Evolutionary conservation across 495 filamentous ascomycete species (phyloP).

Genomic region (Trichodelitschia bisporula): DNA sequence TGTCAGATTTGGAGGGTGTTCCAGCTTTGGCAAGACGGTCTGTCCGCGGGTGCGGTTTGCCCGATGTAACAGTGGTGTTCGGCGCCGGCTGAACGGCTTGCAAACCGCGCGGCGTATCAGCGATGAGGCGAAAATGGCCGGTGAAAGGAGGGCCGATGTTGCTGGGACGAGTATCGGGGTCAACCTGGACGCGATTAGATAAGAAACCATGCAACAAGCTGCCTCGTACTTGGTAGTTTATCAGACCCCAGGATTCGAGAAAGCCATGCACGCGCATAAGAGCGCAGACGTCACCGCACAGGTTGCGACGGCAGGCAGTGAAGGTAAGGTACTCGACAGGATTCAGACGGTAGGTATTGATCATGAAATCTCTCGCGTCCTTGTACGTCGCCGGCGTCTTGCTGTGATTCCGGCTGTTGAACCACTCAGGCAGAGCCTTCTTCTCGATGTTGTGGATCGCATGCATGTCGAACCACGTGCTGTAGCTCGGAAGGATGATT

Average conservation of each 20-base stretch:
- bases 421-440: slow-evolving; percentile 87
- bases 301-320: slow-evolving; percentile 85
- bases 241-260: slow-evolving; percentile 96
- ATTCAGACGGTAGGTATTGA: slow-evolving; percentile 92
- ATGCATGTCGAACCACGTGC: slow-evolving; percentile 97
- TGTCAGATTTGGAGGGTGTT: slow-evolving; percentile 49
- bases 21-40: slow-evolving; percentile 47
- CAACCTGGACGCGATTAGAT: slow-evolving; percentile 39
- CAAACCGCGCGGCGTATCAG: slow-evolving; percentile 82
- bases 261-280: slow-evolving; percentile 98
- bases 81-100: slow-evolving; percentile 84
- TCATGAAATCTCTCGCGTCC: slow-evolving; percentile 98
- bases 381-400: slow-evolving; percentile 96
- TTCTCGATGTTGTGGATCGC: slow-evolving; percentile 65
- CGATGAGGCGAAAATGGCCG: slow-evolving; percentile 83
- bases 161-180: slow-evolving; percentile 81
- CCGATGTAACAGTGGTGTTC: slow-evolving; percentile 43
- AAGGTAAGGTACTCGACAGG: slow-evolving; percentile 91
- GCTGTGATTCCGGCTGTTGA: slow-evolving; percentile 92
- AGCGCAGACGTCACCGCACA: slow-evolving; percentile 92
- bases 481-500: slow-evolving; percentile 89
- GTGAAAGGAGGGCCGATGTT: slow-evolving; percentile 93
- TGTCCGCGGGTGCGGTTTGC: slow-evolving; percentile 43
- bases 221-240: slow-evolving; percentile 79
- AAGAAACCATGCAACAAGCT: slow-evolving; percentile 4